Evolutionary conservation across 176 grass and related monocot species (phyloP).

Genomic region (Triticum timopheevii): DNA sequence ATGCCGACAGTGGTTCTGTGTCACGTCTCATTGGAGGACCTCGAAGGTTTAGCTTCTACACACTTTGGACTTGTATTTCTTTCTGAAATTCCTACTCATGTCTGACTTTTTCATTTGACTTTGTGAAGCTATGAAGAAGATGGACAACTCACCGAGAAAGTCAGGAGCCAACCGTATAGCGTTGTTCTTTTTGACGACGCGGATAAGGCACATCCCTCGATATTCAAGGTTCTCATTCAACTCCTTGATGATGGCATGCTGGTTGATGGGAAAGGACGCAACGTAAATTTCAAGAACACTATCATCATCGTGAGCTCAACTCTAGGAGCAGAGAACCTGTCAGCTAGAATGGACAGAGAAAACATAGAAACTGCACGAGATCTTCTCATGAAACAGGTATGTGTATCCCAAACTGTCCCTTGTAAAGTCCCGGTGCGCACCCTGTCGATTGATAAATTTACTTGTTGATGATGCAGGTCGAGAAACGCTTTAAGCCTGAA

Average conservation of each 20-base stretch:
- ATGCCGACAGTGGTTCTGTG: neutral
- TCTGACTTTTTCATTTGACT: neutral
- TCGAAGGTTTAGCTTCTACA: neutral
- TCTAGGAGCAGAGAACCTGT: neutral
- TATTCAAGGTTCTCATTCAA: neutral
- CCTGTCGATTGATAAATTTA: neutral
- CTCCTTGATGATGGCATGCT: neutral
- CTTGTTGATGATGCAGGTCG: neutral
- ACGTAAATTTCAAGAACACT: neutral
- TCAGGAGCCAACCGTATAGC: neutral
- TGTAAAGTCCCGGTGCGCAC: neutral
- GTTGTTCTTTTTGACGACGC: neutral
- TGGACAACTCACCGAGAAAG: neutral
- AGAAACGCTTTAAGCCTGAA: neutral
- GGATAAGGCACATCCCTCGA: neutral
- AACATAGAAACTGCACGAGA: neutral
- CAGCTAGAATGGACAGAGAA: neutral
- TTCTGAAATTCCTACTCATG: neutral
- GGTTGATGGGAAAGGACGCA: neutral
- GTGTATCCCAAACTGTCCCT: neutral
- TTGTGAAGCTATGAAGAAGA: neutral
- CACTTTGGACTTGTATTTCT: neutral
- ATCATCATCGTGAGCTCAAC: neutral
- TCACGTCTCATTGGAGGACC: conserved; percentile 34
- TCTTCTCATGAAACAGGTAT: neutral